Base-by-base conservation (phyloP, 768 basidiomycete genomes). In the Xanthoconium purpureum region DNA sequence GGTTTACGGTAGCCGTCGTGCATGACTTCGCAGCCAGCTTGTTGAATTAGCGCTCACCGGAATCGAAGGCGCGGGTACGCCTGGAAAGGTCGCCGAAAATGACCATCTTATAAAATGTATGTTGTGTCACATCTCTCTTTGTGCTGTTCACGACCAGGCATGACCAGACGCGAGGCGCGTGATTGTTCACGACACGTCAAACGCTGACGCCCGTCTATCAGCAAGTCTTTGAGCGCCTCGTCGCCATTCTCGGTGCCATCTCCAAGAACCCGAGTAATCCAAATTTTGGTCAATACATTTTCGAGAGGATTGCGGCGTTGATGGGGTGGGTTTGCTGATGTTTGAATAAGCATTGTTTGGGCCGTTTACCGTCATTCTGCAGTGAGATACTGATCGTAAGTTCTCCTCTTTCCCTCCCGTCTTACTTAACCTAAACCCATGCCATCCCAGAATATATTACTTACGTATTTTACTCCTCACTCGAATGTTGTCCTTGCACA, bases 191-290 rank as follows among this genome's bases (percentile, higher is more conserved):
- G 1, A 91, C 93, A 14, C 82, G 91, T 18, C 87, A 91, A 64
- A 80, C 84, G 4, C 76, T 98, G 42, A 85, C 80, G 0, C 84
- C 89, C 1, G 78, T 74, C 9, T 89, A 86, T 65, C 81, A 87
- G 56, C 77, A 74, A 37, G 79, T 86, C 3, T 79, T 98, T 7
- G 73, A 70, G 40, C 85, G 89, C 13, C 82, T 99, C 8, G 91
- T 97, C 54, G 72, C 74, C 29, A 95, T 98, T 65, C 79, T 98
- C 32, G 87, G 89, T 13, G 80, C 88, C 52, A 94, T 96, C 63
- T 91, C 89, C 57, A 91, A 89, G 75, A 99, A 99, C 69, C 96
- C 97, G 15, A 94, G 91, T 70, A 99, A 99, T 72, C 97, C 97
- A 3, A 87, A 88, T 62, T 98, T 99, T 73, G 95, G 97, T 71